phyloP scores from a whole-genome alignment of 352 stramenopile genomes.

The Phytophthora brassicae region DNA sequence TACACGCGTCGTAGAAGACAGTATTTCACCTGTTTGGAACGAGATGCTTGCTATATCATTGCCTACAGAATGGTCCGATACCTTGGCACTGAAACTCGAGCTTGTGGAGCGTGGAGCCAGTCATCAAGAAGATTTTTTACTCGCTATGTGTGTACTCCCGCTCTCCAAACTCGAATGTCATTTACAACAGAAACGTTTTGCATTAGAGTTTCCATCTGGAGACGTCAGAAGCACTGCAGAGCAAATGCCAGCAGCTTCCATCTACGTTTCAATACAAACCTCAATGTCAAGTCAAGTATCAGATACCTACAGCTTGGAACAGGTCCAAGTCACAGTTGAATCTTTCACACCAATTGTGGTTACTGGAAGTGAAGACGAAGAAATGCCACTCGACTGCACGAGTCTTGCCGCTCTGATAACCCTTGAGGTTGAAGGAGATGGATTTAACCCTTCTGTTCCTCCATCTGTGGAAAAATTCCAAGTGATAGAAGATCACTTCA shows the following conservation, averaged over 20 bases:
- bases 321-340: constrained; percentile 27
- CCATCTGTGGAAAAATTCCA: background rate
- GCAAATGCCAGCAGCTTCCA: constrained; percentile 3
- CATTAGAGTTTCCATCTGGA: constrained; percentile 25
- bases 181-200: constrained; percentile 29
- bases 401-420: constrained; percentile 16
- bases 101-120: constrained; percentile 60
- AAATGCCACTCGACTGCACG: constrained; percentile 13
- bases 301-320: constrained; percentile 6
- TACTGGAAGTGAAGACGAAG: constrained; percentile 28
- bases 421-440: background rate
- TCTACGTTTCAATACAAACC: constrained; percentile 25
- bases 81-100: constrained; percentile 47
- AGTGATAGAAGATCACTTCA: constrained; percentile 20
- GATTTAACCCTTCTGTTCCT: background rate
- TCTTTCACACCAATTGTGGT: constrained; percentile 31
- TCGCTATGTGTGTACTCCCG: constrained; percentile 35
- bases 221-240: background rate
- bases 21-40: constrained; percentile 51
- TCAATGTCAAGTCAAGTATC: constrained; percentile 4
- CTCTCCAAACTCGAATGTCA: constrained; percentile 25
- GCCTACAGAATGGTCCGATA: constrained; percentile 39
- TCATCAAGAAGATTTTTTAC: constrained; percentile 65
- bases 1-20: constrained; percentile 57
- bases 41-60: constrained; percentile 66